Base-by-base conservation (phyloP, 805 yeast species). In the Saccharomyces paradoxus region DNA sequence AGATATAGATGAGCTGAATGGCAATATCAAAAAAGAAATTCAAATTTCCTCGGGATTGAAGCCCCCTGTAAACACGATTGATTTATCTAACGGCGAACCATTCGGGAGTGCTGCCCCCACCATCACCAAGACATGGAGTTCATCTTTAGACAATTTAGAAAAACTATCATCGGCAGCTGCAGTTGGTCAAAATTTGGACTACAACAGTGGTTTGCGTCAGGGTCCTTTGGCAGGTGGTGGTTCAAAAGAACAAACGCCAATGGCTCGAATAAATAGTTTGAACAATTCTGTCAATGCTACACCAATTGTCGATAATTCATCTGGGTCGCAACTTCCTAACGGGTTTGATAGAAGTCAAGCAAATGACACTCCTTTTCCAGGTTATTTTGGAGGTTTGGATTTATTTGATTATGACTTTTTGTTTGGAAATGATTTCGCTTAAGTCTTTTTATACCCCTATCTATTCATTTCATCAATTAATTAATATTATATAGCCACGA, bases 341-440 rank as follows among this genome's bases (percentile, higher is more conserved):
- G 44, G 44, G 21, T 31, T 27, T 8, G 44, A 37, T 37, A 17
- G 44, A 37, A 12, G 22, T 17, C 44, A 37, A 37, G 44, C 44
- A 6, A 41, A 37, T 37, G 17, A 37, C 12, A 37, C 44, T 9
- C 24, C 44, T 21, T 58, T 60, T 41, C 58, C 68, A 12, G 65
- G 61, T 4, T 54, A 60, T 12, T 61, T 64, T 51, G 70, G 67
- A 8, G 66, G 68, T 0, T 56, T 67, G 14, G 70, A 66, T 51
- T 51, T 66, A 21, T 66, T 67, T 51, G 69, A 67, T 51, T 67
- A 66, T 54, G 69, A 65, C 50, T 64, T 65, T 49, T 52, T 64
- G 26, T 63, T 65, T 46, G 63, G 67, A 10, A 63, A 58, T 48
- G 65, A 61, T 28, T 53, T 59, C n/a, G 48, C 60, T 2, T 59